Evolutionary conservation across 1,139 yeast genomes (phyloP).

Genomic region (Martiniozyma asiatica): DNA sequence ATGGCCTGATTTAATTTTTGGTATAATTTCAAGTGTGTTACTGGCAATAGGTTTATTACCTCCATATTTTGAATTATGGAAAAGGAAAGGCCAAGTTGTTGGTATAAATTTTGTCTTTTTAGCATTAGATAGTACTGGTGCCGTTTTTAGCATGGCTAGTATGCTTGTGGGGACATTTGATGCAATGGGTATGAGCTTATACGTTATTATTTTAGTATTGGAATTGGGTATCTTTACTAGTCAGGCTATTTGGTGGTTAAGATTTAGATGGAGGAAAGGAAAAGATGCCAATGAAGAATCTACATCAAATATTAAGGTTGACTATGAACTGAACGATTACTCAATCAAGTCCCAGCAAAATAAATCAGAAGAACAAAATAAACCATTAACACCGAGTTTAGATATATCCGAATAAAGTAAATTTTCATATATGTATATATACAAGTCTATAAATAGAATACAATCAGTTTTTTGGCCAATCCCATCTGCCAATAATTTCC

Average conservation of each 20-base stretch:
- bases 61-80: slow-evolving; percentile 42
- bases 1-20: slow-evolving; percentile 44
- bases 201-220: slow-evolving; percentile 37
- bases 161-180: slow-evolving; percentile 38
- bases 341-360: too few relatives aligned
- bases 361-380: too few relatives aligned
- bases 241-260: slow-evolving; percentile 36
- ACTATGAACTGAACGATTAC: too few relatives aligned
- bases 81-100: slow-evolving; percentile 40
- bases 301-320: neutral
- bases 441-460: too few relatives aligned
- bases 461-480: slow-evolving; percentile 21
- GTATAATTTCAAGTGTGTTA: slow-evolving; percentile 38
- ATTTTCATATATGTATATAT: too few relatives aligned
- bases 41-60: slow-evolving; percentile 42
- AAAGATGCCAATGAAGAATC: slow-evolving; percentile 1
- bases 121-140: slow-evolving; percentile 40
- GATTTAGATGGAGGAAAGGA: slow-evolving; percentile 18
- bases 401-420: too few relatives aligned
- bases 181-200: slow-evolving; percentile 39
- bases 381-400: too few relatives aligned
- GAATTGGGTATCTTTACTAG: slow-evolving; percentile 39
- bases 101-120: slow-evolving; percentile 46
- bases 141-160: slow-evolving; percentile 39
- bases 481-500: slow-evolving; percentile 20